These are phyloP conservation scores for Catharanthus roseus DNA, from an alignment of 257 asterid species.

Conservation along the genomic window DNA sequence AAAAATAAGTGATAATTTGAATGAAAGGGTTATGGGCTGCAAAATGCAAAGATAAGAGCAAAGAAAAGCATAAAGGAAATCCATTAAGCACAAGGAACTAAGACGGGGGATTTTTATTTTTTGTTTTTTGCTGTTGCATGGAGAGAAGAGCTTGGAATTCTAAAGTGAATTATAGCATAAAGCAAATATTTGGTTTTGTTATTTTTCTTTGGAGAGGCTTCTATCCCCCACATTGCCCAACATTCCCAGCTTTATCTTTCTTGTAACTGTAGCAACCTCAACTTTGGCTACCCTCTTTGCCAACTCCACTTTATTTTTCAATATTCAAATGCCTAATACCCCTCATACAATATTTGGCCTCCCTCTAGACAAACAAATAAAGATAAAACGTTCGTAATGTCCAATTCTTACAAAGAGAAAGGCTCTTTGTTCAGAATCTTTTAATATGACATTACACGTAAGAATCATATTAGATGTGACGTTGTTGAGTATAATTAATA, in stretches of 20 bases:
- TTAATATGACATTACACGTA: too few species aligned
- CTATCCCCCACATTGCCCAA: conserved; percentile 33
- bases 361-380: neutral
- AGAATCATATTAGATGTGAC: too few species aligned
- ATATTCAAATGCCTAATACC: neutral
- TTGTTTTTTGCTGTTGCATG: conserved; percentile 46
- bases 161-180: conserved; percentile 48
- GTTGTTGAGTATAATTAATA: too few species aligned
- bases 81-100: conserved; percentile 67
- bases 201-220: conserved; percentile 13
- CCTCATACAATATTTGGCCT: neutral
- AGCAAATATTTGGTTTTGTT: conserved; percentile 43
- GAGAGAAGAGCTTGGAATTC: conserved; percentile 56
- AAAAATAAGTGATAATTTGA: conserved; percentile 10
- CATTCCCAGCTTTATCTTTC: conserved; percentile 56
- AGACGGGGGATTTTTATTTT: too few species aligned
- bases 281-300: conserved; percentile 33
- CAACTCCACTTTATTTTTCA: neutral
- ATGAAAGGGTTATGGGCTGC: conserved; percentile 20
- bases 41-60: conserved; percentile 28
- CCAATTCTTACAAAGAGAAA: too few species aligned
- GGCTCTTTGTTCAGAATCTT: too few species aligned
- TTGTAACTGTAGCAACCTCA: conserved; percentile 49
- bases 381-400: too few species aligned
- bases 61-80: conserved; percentile 64